Conservation (phyloP, 768 basidiomycete genomes). For the Lentinus brumalis region DNA sequence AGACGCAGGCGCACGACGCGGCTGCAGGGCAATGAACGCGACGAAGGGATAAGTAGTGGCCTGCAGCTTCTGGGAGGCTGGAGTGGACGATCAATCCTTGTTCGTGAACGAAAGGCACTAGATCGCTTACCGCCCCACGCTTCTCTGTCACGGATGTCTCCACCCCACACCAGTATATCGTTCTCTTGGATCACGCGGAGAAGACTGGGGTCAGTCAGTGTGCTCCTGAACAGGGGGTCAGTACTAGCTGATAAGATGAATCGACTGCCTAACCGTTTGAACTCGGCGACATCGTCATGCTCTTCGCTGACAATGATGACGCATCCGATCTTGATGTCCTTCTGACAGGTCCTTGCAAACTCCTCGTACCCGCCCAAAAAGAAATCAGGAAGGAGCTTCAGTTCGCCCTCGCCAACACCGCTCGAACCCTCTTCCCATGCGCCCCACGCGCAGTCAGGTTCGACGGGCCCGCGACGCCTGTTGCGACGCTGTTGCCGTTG, state of each 20-base stretch:
- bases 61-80: slow-evolving; percentile 73
- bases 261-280: slow-evolving; percentile 64
- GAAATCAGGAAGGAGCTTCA: slow-evolving; percentile 77
- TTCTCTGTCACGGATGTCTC: slow-evolving; percentile 82
- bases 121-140: slow-evolving; percentile 66
- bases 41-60: slow-evolving; percentile 93
- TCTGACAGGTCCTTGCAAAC: slow-evolving; percentile 68
- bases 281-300: slow-evolving; percentile 86
- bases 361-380: slow-evolving; percentile 80
- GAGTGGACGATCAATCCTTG: not conserved
- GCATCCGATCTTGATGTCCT: slow-evolving; percentile 72
- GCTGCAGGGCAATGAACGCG: slow-evolving; percentile 88
- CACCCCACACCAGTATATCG: slow-evolving; percentile 87
- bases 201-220: slow-evolving; percentile 73
- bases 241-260: not conserved
- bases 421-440: slow-evolving; percentile 26
- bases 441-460: slow-evolving; percentile 38
- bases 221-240: slow-evolving; percentile 46
- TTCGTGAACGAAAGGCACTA: not conserved
- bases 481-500: slow-evolving; percentile 24
- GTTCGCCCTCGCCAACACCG: slow-evolving; percentile 32
- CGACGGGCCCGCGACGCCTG: slow-evolving; percentile 46
- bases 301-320: slow-evolving; percentile 85
- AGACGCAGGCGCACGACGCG: slow-evolving; percentile 49
- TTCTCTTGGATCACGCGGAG: slow-evolving; percentile 72